Evolutionary conservation across 2,329 filamentous ascomycete genomes (phyloP).

Genomic region (Venturia carpophila): DNA sequence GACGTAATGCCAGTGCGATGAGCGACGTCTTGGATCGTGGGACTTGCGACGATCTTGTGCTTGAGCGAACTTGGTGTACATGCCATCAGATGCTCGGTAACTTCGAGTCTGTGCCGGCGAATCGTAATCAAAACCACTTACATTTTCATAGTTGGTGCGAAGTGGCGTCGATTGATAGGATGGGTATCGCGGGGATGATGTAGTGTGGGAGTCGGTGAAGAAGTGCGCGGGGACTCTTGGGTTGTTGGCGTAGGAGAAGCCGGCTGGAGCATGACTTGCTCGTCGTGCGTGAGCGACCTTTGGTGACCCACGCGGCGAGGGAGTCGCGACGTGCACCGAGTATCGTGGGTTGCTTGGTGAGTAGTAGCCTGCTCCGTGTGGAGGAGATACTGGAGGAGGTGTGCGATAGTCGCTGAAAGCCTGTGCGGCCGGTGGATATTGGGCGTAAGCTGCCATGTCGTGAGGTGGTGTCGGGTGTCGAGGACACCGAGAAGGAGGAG

Average conservation of each 20-base stretch:
- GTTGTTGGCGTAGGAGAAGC: constrained; percentile 37
- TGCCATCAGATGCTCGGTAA: constrained; percentile 34
- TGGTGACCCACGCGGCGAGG: constrained; percentile 38
- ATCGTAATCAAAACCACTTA: constrained; percentile 52
- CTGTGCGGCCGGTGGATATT: constrained; percentile 14
- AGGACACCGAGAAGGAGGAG: constrained; percentile 1
- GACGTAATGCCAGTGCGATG: constrained; percentile 47
- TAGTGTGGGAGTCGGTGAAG: constrained; percentile 32
- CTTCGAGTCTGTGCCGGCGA: constrained; percentile 21
- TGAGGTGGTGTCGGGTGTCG: constrained; percentile 16
- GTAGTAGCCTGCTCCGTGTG: constrained; percentile 38
- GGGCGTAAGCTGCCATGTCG: constrained; percentile 15
- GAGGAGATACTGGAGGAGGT: constrained; percentile 47
- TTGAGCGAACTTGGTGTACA: constrained; percentile 19
- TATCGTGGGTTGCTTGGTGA: constrained; percentile 43
- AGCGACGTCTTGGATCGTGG: constrained; percentile 36
- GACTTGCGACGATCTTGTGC: constrained; percentile 20
- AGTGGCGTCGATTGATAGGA: constrained; percentile 24
- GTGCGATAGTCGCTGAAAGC: constrained; percentile 32
- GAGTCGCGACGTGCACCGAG: constrained; percentile 41
- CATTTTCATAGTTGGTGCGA: constrained; percentile 46
- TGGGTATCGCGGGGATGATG: constrained; percentile 34
- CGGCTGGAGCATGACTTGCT: constrained; percentile 44
- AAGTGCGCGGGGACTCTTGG: constrained; percentile 28
- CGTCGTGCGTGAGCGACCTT: constrained; percentile 42